Conservation (phyloP, 2,329 filamentous ascomycete genomes). For the Lithohypha guttulata region DNA sequence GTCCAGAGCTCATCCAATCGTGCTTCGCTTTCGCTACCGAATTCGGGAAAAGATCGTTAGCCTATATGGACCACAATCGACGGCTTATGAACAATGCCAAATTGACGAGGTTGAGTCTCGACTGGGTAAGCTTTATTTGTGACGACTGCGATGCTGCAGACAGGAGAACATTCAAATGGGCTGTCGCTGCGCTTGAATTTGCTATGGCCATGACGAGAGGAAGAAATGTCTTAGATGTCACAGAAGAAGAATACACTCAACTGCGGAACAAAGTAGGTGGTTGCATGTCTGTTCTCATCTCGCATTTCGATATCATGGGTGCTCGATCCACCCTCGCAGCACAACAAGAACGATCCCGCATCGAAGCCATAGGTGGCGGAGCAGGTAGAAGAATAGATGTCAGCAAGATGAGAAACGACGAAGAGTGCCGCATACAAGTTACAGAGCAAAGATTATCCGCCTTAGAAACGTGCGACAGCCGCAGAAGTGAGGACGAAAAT, state of each 20-base stretch:
- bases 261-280: conserved; percentile 83
- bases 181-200: conserved; percentile 87
- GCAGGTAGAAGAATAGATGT: conserved; percentile 65
- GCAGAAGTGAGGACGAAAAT: conserved; percentile 65
- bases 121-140: conserved; percentile 97
- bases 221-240: conserved; percentile 82
- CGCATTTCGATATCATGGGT: conserved; percentile 98
- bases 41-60: conserved; percentile 86
- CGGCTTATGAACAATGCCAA: conserved; percentile 96
- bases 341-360: conserved; percentile 80
- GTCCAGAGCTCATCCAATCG: conserved; percentile 91
- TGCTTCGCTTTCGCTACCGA: conserved; percentile 99
- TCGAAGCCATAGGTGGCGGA: conserved; percentile 68
- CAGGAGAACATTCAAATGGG: conserved; percentile 93
- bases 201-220: conserved; percentile 95
- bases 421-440: conserved; percentile 68
- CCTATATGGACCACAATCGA: conserved; percentile 91
- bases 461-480: conserved; percentile 65
- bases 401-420: conserved; percentile 63
- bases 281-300: conserved; percentile 95
- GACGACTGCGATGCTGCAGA: conserved; percentile 93
- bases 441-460: conserved; percentile 64
- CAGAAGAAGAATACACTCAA: conserved; percentile 73
- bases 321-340: conserved; percentile 86
- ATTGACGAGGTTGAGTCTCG: conserved; percentile 79